Evolutionary conservation across 257 asterid species (phyloP), one percentile per base, ranked within the genome.

Genomic region (Gentiana dahurica): DNA sequence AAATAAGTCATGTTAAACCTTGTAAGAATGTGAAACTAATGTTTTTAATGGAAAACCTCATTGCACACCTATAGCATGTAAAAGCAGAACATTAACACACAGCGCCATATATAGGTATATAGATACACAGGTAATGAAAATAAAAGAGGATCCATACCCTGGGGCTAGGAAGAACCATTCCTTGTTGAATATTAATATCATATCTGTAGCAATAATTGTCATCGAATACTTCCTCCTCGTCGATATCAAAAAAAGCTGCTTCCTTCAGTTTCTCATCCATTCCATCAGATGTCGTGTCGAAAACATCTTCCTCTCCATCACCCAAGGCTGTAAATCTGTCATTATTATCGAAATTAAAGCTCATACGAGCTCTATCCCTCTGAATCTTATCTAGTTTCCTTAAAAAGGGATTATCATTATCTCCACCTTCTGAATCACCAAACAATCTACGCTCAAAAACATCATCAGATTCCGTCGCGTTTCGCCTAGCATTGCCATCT

Each of bases 191-290:
- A 74, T 81, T 48, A 55, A 74, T 68, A 77, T 92, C 95, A 4
- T 90, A 82, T 74, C 99, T 80, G 75, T 68, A 92, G 60, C 78
- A 51, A 69, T 83, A 88, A 73, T 79, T 78, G 0, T 85, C 84
- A 33, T 51, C 68, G 5, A 66, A 15, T 34, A 85, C 72, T 80
- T 85, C 99, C 1, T 64, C 79, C 0, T 77, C 76, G 59, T 82
- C 94, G 52, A 61, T 73, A 66, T 77, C 84, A 68, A 85, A 92
- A 68, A 79, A 83, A 1, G 95, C 97, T 0, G 94, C 94, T 64
- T 84, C 66, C 77, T 74, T 74, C 63, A 88, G 64, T 68, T 76
- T 81, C 47, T 41, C 55, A 51, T 65, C 83, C 87, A 85, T 69
- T 53, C 91, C 94, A 71, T 88, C 99, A 11, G 53, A 51, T 62